phyloP scores from a whole-genome alignment of 1,284 basidiomycete genomes.

The Apiotrichum sp. region DNA sequence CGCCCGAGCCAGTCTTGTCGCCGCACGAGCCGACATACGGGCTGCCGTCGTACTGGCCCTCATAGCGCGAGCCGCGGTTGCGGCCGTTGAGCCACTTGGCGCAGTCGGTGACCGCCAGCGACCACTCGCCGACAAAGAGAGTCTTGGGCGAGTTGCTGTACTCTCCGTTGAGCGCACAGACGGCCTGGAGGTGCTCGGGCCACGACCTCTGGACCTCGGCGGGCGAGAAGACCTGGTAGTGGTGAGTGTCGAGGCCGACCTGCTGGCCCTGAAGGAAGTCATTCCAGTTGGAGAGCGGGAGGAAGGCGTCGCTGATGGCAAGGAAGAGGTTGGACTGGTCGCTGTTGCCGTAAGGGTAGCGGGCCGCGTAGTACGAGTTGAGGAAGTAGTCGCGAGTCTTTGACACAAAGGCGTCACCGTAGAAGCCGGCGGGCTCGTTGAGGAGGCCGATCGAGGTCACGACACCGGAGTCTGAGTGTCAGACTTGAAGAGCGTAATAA shows the following conservation, averaged over 20 bases:
- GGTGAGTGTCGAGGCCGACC: slow-evolving; percentile 77
- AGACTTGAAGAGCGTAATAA: neutral
- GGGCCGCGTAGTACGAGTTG: slow-evolving; percentile 57
- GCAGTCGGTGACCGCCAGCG: slow-evolving; percentile 69
- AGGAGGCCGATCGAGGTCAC: slow-evolving; percentile 54
- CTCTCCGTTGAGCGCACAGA: slow-evolving; percentile 53
- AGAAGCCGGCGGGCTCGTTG: slow-evolving; percentile 71
- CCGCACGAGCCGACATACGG: slow-evolving; percentile 63
- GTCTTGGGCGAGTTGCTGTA: slow-evolving; percentile 58
- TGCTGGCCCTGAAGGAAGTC: slow-evolving; percentile 59
- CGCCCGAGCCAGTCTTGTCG: slow-evolving; percentile 63
- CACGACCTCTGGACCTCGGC: slow-evolving; percentile 55
- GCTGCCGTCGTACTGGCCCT: slow-evolving; percentile 66
- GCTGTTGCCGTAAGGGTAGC: slow-evolving; percentile 59
- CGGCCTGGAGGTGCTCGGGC: slow-evolving; percentile 57
- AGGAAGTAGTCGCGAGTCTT: slow-evolving; percentile 64
- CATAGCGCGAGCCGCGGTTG: slow-evolving; percentile 67
- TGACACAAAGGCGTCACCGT: slow-evolving; percentile 54
- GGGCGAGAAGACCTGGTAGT: slow-evolving; percentile 71
- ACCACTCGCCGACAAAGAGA: slow-evolving; percentile 78
- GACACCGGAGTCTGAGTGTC: slow-evolving; percentile 50
- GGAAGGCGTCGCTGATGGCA: slow-evolving; percentile 83
- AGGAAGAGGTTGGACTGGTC: slow-evolving; percentile 45
- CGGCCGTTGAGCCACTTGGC: slow-evolving; percentile 72
- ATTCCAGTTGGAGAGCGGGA: slow-evolving; percentile 66